A percentile compares a stretch with the other conserved stretches of the same genome.
Evolutionary conservation across 352 stramenopile genomes (phyloP).

Genomic region (Phytopythium cucurbitacearum): DNA sequence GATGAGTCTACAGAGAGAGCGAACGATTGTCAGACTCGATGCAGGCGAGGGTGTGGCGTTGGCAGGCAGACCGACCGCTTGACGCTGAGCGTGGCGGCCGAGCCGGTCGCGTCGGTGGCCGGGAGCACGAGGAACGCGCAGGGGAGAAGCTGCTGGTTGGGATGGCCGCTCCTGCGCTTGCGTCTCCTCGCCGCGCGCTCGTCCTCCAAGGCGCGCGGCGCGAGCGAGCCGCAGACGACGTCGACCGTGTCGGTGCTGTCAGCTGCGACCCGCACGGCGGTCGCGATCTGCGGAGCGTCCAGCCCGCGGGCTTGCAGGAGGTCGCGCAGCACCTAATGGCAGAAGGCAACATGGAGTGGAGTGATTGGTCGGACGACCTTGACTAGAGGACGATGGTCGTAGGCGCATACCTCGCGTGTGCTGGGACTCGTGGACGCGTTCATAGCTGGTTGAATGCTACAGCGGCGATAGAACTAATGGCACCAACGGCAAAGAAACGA

Average conservation of each 20-base stretch:
- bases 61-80: slow-evolving; percentile 20
- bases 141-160: slow-evolving; percentile 7
- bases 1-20: slow-evolving; percentile 17
- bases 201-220: slow-evolving; percentile 25
- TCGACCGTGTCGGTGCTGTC: slow-evolving; percentile 16
- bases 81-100: slow-evolving; percentile 23
- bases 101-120: slow-evolving; percentile 7
- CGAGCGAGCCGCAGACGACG: slow-evolving; percentile 27
- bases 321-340: slow-evolving; percentile 41
- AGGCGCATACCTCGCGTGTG: no score
- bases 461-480: no score
- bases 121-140: slow-evolving; percentile 37
- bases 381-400: no score
- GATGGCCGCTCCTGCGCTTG: slow-evolving; percentile 17
- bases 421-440: no score
- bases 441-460: no score
- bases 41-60: not conserved
- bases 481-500: no score
- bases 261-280: slow-evolving; percentile 10
- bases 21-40: not conserved
- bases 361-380: not conserved
- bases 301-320: slow-evolving; percentile 31
- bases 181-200: slow-evolving; percentile 35
- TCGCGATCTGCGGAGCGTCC: slow-evolving; percentile 24
- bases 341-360: not conserved